Base-by-base conservation (phyloP, 2,329 filamentous ascomycete species). In the Cytospora piceicola region DNA sequence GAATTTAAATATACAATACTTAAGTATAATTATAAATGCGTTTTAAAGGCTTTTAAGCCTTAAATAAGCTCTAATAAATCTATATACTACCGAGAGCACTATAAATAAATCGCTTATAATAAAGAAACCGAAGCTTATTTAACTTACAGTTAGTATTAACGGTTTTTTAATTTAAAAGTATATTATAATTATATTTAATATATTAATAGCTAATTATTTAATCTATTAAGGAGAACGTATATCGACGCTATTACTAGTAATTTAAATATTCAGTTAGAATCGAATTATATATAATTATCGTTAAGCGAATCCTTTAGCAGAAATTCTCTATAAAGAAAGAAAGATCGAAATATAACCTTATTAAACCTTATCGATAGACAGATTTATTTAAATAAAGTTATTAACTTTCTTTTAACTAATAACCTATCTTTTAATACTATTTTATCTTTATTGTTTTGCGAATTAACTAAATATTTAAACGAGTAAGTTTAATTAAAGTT, bases 391-490 rank as follows among this genome's bases (percentile, higher is more conserved):
- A 49, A 4, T 20, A 22, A 49, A 22, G n/a, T 49, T 49, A 49
- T 49, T 49, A 49, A 49, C 42, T 49, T 49, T 49, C n/a, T 49
- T 20, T 49, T 22, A 20, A 20, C 12, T 6, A 49, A 49, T 22
- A 49, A 49, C 12, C 42, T 49, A 6, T 49, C 42, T 49, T 49
- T 49, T 49, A 49, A 49, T 15, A 15, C n/a, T 49, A 20, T 49
- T 20, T 49, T 12, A 15, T 49, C 15, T 20, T 6, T 6, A 22
- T 49, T 22, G 6, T 49, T 6, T 49, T 6, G 42, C 4, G 42
- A 49, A 49, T 49, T 49, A 49, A 49, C 15, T 49, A 49, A 49
- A 49, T 49, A 49, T 49, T 49, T 49, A 49, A 49, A 49, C 42
- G 42, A 49, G 42, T 49, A 49, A 49, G 42, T 49, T 49, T 20